Evolutionary conservation across 1,284 basidiomycete species (phyloP).

Genomic region (Prillingera fragicola): DNA sequence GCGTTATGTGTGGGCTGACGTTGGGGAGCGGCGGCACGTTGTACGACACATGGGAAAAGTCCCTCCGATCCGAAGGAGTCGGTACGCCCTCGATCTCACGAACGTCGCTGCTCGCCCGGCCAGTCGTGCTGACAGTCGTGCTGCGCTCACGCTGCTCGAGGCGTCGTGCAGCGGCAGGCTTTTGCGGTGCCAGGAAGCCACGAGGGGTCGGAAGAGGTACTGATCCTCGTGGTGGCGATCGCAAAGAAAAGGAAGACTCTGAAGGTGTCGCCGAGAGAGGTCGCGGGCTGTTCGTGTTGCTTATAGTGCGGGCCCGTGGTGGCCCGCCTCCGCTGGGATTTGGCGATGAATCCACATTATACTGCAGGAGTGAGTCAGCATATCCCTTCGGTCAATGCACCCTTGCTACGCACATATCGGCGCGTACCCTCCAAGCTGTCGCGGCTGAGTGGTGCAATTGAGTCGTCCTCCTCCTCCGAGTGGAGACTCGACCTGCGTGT

Average conservation of each 20-base stretch:
- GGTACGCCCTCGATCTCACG: conserved; percentile 2
- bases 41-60: conserved; percentile 1
- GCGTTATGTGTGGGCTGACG: not conserved
- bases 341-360: conserved; percentile 1
- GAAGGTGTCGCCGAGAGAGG: conserved; percentile 14
- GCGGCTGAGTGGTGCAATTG: conserved; percentile 11
- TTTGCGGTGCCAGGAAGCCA: conserved; percentile 39
- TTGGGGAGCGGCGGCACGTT: not conserved
- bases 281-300: conserved; percentile 9
- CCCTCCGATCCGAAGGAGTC: not conserved
- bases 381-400: not conserved
- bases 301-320: conserved; percentile 2
- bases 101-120: conserved; percentile 3
- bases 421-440: conserved; percentile 19
- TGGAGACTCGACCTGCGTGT: conserved; percentile 12
- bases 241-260: conserved; percentile 13
- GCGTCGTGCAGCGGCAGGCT: conserved; percentile 34
- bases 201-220: conserved; percentile 36
- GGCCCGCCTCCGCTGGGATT: conserved; percentile 7
- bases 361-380: conserved; percentile 5
- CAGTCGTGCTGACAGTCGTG: conserved; percentile 15
- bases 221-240: conserved; percentile 24
- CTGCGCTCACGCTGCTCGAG: conserved; percentile 28
- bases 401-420: conserved; percentile 13
- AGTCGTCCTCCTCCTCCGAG: conserved; percentile 17